Percentiles rank a stretch among this genome's conserved stretches.
phyloP scores from a whole-genome alignment of 495 filamentous ascomycete genomes.

The Aspergillus baeticus region DNA sequence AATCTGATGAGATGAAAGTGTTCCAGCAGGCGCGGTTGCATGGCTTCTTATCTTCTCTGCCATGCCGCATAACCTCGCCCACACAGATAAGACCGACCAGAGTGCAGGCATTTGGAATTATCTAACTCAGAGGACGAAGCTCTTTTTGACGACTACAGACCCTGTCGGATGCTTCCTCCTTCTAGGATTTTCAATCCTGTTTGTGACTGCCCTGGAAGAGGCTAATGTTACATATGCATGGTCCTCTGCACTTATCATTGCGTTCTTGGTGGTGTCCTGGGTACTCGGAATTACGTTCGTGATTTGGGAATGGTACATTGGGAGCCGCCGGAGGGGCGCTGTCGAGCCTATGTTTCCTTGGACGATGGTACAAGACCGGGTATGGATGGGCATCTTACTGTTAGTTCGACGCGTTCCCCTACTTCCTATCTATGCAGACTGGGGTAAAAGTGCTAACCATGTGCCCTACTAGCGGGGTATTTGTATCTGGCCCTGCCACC shows the following conservation, averaged over 20 bases:
- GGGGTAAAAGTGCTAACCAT: not conserved
- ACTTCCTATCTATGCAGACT: not conserved
- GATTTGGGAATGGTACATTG: constrained; percentile 27
- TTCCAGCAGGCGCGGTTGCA: constrained; percentile 5
- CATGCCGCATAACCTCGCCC: constrained; percentile 10
- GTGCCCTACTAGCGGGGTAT: constrained; percentile 29
- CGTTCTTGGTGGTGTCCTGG: constrained; percentile 28
- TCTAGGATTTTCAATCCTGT: constrained; percentile 48
- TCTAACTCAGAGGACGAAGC: not conserved
- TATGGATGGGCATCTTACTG: constrained; percentile 19
- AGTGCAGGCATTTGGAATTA: not conserved
- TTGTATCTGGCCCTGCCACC: constrained; percentile 54
- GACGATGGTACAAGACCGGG: constrained; percentile 8
- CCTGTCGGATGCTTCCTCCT: constrained; percentile 50
- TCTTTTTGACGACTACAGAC: constrained; percentile 34
- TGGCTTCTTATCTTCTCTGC: constrained; percentile 8
- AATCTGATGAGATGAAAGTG: constrained; percentile 4
- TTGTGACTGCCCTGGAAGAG: constrained; percentile 55
- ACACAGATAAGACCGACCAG: not conserved
- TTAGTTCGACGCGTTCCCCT: not conserved
- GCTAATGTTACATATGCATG: constrained; percentile 42
- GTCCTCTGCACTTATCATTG: constrained; percentile 40
- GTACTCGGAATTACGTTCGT: constrained; percentile 26
- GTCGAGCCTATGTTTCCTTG: constrained; percentile 17
- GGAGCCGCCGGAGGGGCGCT: constrained; percentile 12